These are phyloP conservation scores for Plasmodium ovale DNA, from an alignment of 169 alveolate species.

Conservation along the genomic window DNA sequence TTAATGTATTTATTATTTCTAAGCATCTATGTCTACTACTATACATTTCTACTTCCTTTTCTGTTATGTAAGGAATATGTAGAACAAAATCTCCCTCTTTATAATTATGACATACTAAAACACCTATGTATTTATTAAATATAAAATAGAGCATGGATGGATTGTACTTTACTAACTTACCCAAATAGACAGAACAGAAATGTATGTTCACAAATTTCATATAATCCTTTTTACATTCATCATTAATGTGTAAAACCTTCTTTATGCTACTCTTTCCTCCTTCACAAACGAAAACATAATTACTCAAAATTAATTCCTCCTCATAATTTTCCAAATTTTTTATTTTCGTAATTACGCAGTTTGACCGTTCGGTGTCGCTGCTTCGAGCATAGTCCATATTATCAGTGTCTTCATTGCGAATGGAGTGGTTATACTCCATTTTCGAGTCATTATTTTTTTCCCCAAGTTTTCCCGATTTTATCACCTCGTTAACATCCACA, in stretches of 20 bases:
- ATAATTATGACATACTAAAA: conserved; percentile 91
- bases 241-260: conserved; percentile 42
- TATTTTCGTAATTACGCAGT: conserved; percentile 33
- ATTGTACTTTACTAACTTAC: conserved; percentile 79
- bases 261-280: conserved; percentile 80
- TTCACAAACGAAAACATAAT: conserved; percentile 82
- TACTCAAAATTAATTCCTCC: conserved; percentile 83
- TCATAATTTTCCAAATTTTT: conserved; percentile 52
- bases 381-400: neutral
- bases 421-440: neutral
- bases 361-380: neutral
- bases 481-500: neutral
- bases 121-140: conserved; percentile 86
- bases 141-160: conserved; percentile 92
- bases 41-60: conserved; percentile 76
- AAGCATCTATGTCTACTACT: conserved; percentile 65
- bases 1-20: conserved; percentile 78
- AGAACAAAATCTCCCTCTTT: conserved; percentile 92
- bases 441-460: neutral
- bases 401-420: neutral
- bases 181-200: conserved; percentile 86
- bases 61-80: conserved; percentile 92
- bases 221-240: conserved; percentile 77
- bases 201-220: conserved; percentile 91
- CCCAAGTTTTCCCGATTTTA: neutral